phyloP scores from a whole-genome alignment of 106 monocot species.

The Allium fistulosum region DNA sequence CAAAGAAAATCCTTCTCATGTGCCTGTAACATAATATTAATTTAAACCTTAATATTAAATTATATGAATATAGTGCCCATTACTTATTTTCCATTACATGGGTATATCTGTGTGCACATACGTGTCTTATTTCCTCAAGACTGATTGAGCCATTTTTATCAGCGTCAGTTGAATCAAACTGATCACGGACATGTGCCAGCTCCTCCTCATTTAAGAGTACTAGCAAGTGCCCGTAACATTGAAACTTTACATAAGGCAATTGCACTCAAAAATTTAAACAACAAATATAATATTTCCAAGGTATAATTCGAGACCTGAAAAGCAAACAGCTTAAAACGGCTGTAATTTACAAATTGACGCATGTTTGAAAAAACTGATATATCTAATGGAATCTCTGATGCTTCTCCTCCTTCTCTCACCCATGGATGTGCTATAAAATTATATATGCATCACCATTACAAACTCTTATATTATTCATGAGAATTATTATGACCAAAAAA shows the following conservation, averaged over 20 bases:
- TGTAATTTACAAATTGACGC: conserved; percentile 94
- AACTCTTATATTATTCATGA: background rate
- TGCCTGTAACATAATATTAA: conserved; percentile 38
- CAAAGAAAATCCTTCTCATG: conserved; percentile 82
- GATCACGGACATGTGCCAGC: conserved; percentile 72
- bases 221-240: conserved; percentile 72
- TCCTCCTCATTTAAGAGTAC: conserved; percentile 82
- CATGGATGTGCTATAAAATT: conserved; percentile 77
- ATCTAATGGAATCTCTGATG: conserved; percentile 88
- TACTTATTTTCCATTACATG: background rate
- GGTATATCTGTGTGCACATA: conserved; percentile 11
- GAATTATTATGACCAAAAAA: background rate
- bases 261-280: too few species aligned
- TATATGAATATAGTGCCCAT: background rate
- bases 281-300: too few species aligned
- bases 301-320: conserved; percentile 38
- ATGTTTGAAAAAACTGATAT: conserved; percentile 90
- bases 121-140: conserved; percentile 97
- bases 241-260: background rate
- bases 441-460: background rate
- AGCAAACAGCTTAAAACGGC: conserved; percentile 91
- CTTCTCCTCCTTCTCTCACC: conserved; percentile 93
- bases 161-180: conserved; percentile 94
- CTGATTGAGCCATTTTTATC: conserved; percentile 95
- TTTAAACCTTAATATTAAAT: background rate